Evolutionary conservation across 805 yeast genomes (phyloP).

Genomic region (Myxozyma mucilagina): DNA sequence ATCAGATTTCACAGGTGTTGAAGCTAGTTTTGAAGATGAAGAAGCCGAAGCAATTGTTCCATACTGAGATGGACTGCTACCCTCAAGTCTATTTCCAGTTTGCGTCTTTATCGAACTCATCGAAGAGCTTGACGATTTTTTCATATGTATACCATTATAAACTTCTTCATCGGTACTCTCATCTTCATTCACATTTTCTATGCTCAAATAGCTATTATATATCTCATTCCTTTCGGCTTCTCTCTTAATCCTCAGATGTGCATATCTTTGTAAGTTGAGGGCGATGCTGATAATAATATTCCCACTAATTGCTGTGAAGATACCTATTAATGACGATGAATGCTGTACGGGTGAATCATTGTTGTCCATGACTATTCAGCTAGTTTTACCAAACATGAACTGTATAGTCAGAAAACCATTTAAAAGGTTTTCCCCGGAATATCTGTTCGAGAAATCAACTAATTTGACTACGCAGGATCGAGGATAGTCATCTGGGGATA

Average conservation of each 20-base stretch:
- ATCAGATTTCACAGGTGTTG: neutral
- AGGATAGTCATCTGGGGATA: too few species aligned
- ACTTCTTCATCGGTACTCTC: neutral
- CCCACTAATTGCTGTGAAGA: conserved; percentile 42
- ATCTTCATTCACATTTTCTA: conserved; percentile 1
- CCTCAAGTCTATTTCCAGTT: neutral
- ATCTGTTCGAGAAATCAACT: neutral
- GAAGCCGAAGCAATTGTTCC: neutral
- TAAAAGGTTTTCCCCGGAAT: neutral
- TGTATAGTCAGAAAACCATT: neutral
- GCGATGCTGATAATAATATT: conserved; percentile 45
- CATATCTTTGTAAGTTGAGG: conserved; percentile 45
- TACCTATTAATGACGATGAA: conserved; percentile 38
- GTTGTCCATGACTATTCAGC: conserved; percentile 4
- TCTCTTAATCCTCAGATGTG: conserved; percentile 40
- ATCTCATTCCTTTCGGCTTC: neutral
- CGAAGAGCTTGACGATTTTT: too few species aligned
- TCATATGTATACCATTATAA: neutral
- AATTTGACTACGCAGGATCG: neutral
- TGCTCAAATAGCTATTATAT: neutral
- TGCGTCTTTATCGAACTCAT: too few species aligned
- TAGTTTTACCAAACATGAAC: neutral
- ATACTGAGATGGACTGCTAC: neutral
- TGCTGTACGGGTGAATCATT: neutral
- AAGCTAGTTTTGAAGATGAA: neutral